These are phyloP conservation scores for Fusarium concolor DNA, from an alignment of 2,329 filamentous ascomycete species.

Conservation along the genomic window DNA sequence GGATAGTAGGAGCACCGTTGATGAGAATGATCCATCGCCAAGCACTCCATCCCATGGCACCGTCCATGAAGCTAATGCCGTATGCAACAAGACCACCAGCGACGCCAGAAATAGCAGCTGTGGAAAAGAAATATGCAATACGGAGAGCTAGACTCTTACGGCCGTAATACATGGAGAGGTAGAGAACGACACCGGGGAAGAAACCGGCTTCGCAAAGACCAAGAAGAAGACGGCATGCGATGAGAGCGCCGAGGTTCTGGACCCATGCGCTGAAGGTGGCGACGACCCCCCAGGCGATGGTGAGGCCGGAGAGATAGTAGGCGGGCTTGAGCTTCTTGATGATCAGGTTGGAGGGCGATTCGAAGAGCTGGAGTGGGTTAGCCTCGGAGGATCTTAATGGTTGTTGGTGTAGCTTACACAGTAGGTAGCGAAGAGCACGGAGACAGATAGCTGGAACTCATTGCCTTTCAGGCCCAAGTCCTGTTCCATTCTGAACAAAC, in stretches of 20 bases:
- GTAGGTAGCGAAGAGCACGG: conserved; percentile 52
- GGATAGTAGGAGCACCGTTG: conserved; percentile 58
- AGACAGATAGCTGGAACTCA: conserved; percentile 68
- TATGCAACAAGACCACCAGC: conserved; percentile 74
- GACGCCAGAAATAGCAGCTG: conserved; percentile 70
- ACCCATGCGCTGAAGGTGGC: conserved; percentile 58
- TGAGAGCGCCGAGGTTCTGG: conserved; percentile 57
- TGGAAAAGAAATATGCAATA: conserved; percentile 71
- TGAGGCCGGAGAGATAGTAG: conserved; percentile 63
- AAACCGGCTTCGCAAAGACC: conserved; percentile 60
- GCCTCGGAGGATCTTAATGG: too few species aligned
- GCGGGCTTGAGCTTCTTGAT: conserved; percentile 53
- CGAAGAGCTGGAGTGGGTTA: conserved; percentile 46
- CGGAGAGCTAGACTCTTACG: conserved; percentile 70
- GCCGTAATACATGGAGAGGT: conserved; percentile 72
- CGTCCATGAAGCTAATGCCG: conserved; percentile 72
- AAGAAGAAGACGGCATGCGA: conserved; percentile 54
- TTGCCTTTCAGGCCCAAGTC: conserved; percentile 66
- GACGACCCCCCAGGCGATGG: conserved; percentile 58
- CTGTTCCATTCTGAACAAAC: conserved; percentile 59
- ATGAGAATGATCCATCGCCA: conserved; percentile 76
- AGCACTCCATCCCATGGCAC: conserved; percentile 64
- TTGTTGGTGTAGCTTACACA: too few species aligned
- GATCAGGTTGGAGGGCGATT: conserved; percentile 56
- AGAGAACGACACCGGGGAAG: conserved; percentile 63